Evolutionary conservation across 2,329 filamentous ascomycete species (phyloP), one percentile per base, ranked within the genome.

Genomic region (Colletotrichum melonis): DNA sequence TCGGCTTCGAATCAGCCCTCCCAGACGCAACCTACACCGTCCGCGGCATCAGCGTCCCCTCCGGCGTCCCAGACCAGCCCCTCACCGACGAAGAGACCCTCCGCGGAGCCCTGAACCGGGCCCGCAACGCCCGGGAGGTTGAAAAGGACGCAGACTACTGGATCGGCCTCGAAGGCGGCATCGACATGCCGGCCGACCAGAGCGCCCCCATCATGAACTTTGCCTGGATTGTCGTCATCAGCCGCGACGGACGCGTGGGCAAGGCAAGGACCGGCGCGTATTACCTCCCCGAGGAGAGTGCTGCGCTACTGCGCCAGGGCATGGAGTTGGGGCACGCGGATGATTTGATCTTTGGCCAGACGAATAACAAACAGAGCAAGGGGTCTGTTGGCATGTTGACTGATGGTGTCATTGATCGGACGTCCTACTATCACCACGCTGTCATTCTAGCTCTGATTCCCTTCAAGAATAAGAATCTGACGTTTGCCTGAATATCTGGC

Each of bases 341-440:
- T 67, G 82, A 86, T 66, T 35, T 76, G 26, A 76, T 85, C 0
- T 83, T 84, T 77, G 82, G 82, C 5, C 76, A 77, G 75, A 77
- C 76, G 26, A 81, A 84, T 72, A 82, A 82, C 22, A 85, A 83
- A 75, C 81, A 82, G 54, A 75, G 77, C 64, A 82, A 79, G 68
- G 84, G 84, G 4, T 83, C 81, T 2, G 83, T 84, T 32, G 84
- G 84, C 1, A 74, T 85, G 42, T 74, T 86, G 75, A 85, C 84
- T 2, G 82, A 78, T 0, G 81, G 82, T 54, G 78, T 82, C 24
- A 75, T 85, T 14, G 79, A 81, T 55, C 78, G 83, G 58, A 77
- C 79, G n/a, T 77, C 65, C 2, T 83, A 81, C 62, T 86, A 85
- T 70, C 78, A 78, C 1, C 81, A 84, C 64, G 83, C 84, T 0